These are phyloP conservation scores for Crinitomyces ghanaensis DNA, from an alignment of 805 yeast species.

Conservation along the genomic window DNA sequence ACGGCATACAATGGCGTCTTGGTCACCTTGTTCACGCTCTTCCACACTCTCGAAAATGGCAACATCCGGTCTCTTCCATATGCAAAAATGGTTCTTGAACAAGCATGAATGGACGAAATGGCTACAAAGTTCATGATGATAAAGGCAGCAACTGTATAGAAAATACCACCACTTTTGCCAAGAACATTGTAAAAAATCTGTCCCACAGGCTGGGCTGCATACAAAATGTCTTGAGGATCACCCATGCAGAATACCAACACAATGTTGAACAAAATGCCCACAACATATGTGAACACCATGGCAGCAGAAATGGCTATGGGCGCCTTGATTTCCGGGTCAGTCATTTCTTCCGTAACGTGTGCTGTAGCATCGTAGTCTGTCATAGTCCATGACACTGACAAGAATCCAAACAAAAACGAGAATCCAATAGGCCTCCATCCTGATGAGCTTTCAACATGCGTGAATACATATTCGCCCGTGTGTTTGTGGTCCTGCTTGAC, in stretches of 20 bases:
- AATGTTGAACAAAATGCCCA: slow-evolving; percentile 60
- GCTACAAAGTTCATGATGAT: slow-evolving; percentile 52
- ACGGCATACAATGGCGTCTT: slow-evolving; percentile 59
- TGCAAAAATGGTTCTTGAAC: slow-evolving; percentile 69
- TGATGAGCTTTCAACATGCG: slow-evolving; percentile 23
- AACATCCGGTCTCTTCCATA: slow-evolving; percentile 75
- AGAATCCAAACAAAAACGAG: slow-evolving; percentile 68
- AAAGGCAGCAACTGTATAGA: slow-evolving; percentile 44
- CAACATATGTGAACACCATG: slow-evolving; percentile 50
- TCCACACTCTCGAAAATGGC: slow-evolving; percentile 55
- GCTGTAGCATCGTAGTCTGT: slow-evolving; percentile 78
- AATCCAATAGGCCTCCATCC: slow-evolving; percentile 59
- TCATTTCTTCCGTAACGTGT: slow-evolving; percentile 73
- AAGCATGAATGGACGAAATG: slow-evolving; percentile 68
- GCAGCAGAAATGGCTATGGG: slow-evolving; percentile 64
- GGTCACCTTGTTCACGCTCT: slow-evolving; percentile 45
- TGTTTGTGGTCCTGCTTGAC: slow-evolving; percentile 15
- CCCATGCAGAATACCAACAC: slow-evolving; percentile 67
- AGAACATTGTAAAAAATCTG: slow-evolving; percentile 53
- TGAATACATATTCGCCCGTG: slow-evolving; percentile 15
- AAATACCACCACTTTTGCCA: slow-evolving; percentile 15
- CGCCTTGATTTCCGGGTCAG: slow-evolving; percentile 59
- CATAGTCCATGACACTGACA: slow-evolving; percentile 66
- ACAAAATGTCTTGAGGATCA: slow-evolving; percentile 50
- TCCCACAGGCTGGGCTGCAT: slow-evolving; percentile 68